A percentile compares a stretch with the other conserved stretches of the same genome.
These are phyloP conservation scores for Diplodia sapinea DNA, from an alignment of 2,329 filamentous ascomycete genomes.

Conservation along the genomic window DNA sequence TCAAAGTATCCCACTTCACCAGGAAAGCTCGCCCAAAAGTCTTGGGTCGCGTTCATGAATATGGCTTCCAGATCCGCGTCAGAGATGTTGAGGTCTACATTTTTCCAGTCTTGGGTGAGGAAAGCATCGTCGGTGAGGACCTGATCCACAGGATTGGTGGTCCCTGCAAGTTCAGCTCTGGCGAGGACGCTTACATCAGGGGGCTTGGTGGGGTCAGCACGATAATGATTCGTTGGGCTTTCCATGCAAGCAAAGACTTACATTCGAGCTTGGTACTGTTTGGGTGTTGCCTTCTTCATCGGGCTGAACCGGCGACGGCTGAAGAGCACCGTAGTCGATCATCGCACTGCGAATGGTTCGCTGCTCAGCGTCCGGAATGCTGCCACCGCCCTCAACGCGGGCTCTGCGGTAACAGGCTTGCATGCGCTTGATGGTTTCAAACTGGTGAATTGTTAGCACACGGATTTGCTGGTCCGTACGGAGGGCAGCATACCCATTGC, in stretches of 20 bases:
- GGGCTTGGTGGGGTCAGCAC: not conserved
- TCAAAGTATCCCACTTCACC: slow-evolving; percentile 43
- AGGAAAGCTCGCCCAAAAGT: slow-evolving; percentile 49
- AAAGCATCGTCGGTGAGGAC: slow-evolving; percentile 17
- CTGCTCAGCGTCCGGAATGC: slow-evolving; percentile 46
- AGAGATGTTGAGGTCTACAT: slow-evolving; percentile 44
- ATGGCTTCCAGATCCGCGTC: slow-evolving; percentile 47
- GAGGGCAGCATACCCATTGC: slow-evolving; percentile 41
- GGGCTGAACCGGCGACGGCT: slow-evolving; percentile 48
- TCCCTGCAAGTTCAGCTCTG: not conserved
- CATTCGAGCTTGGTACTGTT: slow-evolving; percentile 2
- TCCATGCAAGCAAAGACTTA: not conserved
- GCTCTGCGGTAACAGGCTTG: slow-evolving; percentile 49
- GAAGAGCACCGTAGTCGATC: slow-evolving; percentile 50
- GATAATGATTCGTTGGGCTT: not conserved
- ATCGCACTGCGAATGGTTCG: slow-evolving; percentile 46
- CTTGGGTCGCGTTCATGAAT: slow-evolving; percentile 47
- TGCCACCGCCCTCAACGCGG: slow-evolving; percentile 43
- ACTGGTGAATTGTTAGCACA: slow-evolving; percentile 35
- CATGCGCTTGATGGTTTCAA: slow-evolving; percentile 52
- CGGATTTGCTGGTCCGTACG: not conserved
- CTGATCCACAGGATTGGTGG: not conserved
- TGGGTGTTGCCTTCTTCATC: slow-evolving; percentile 36
- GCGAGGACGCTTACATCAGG: not conserved
- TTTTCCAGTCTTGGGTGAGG: slow-evolving; percentile 44